Conservation (phyloP, 2,329 filamentous ascomycete species). For the Penicillium sp. region DNA sequence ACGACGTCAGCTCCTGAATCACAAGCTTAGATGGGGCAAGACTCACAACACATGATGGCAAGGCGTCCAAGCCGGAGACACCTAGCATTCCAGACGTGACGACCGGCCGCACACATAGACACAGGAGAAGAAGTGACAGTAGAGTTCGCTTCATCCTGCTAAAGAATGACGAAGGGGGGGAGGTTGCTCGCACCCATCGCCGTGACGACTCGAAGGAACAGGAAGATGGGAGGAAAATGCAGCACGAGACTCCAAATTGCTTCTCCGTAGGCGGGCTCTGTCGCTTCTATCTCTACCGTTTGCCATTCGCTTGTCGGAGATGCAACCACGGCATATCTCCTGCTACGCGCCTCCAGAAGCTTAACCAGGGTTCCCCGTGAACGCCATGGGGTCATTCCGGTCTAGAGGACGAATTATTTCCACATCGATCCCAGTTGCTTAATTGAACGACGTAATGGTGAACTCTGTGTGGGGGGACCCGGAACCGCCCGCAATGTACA, state of each 20-base stretch:
- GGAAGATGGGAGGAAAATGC: neutral
- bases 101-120: neutral
- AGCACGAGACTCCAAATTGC: neutral
- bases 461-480: neutral
- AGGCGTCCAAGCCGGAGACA: neutral
- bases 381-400: neutral
- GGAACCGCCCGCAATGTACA: neutral
- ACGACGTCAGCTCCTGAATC: neutral
- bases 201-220: neutral
- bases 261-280: too few species aligned
- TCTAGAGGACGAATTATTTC: neutral
- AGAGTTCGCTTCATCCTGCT: neutral
- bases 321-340: neutral
- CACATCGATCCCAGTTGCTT: neutral
- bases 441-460: conserved; percentile 5
- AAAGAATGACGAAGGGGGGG: neutral
- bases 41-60: conserved; percentile 1
- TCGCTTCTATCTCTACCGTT: neutral
- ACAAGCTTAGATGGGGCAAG: neutral
- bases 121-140: neutral
- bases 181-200: neutral
- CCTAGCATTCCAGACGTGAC: neutral
- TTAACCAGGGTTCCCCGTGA: neutral
- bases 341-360: neutral
- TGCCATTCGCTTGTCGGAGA: neutral